Evolutionary conservation across 2,329 filamentous ascomycete genomes (phyloP), one percentile per base, ranked within the genome.

Genomic region (Bipolaris sorokiniana): DNA sequence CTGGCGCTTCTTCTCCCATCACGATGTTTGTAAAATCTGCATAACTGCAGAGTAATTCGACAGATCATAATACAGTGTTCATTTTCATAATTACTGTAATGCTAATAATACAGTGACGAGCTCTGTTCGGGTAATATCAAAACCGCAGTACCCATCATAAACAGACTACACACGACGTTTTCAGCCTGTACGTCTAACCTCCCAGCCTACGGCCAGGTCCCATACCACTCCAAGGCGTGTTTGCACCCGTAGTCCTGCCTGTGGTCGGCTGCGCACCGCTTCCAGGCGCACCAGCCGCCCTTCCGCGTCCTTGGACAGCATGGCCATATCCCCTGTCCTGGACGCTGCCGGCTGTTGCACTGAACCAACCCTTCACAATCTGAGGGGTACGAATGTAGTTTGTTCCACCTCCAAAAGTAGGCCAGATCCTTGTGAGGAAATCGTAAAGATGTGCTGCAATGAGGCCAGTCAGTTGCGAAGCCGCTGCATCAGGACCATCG

Each of bases 371-470:
- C 57, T 86, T 87, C 56, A 98, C 78, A 64, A 92, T 87, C 5
- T 76, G 74, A 2, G 95, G 95, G 0, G 92, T 95, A 13, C 83
- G 81, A 34, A 97, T 82, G 47, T 89, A 83, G 71, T 93, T 96
- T 49, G 81, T 82, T 0, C 95, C 95, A 54, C 91, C 90, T 31
- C 92, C 94, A 72, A 95, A 95, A 53, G 90, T 87, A 5, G 95
- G 95, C 82, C 92, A 98, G 40, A 97, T 83, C 47, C 91, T 86
- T 2, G 90, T 92, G 48, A 97, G 77, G 72, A 98, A 99, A 74
- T 98, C 91, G 77, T 92, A 96, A 18, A 95, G 71, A 75, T 99
- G 95, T 4, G 93, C 93, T 11, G 93, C 91, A 41, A 96, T 63
- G 10, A 99, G 82, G n/a, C 95, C 95, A 33, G 86, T 90, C 4